Evolutionary conservation across 768 basidiomycete genomes (phyloP), one percentile per base, ranked within the genome.

Genomic region (Pleurotus salmoneostramineus): DNA sequence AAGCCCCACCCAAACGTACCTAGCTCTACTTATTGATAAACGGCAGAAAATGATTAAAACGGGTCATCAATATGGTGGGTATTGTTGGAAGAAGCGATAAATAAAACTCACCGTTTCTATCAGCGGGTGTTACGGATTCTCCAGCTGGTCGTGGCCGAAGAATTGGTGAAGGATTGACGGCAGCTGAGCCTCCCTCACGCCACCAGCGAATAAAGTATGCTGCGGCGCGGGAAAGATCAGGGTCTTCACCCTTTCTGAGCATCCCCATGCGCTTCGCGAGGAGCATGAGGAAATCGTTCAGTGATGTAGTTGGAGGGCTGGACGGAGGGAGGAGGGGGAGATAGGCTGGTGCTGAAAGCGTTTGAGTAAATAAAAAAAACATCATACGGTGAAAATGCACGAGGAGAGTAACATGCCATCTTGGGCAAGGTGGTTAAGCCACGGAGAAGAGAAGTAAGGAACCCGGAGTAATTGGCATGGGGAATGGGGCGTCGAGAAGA

Each of bases 131-230:
- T 47, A 17, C 7, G 33, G 56, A 48, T 46, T 49, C 59, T 40
- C 8, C 37, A 40, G n/a, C 37, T 8, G 37, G 37, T 8, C 37
- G 10, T 8, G 37, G 37, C 37, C 8, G 37, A 67, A 58, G 48
- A 64, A 56, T 50, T 64, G 62, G 70, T 8, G 78, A 72, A 31
- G 85, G 80, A 57, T 83, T 74, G 45, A 82, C 69, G 49, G 83
- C 72, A 5, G 85, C 80, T 14, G 12, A 14, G 54, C 89, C 90
- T 63, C 88, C 82, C 49, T 83, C 83, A 43, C 96, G 85, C 87
- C 95, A 99, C 82, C 93, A 93, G 46, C 83, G 78, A 43, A 98
- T 81, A 65, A 98, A 88, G 78, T 88, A 93, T 17, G 77, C 75
- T 3, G 89, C 88, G 6, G 94, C 92, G 21, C 91, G 83, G 3